Evolutionary conservation across 2,329 filamentous ascomycete species (phyloP).

Genomic region (Samsoniella hepiali): DNA sequence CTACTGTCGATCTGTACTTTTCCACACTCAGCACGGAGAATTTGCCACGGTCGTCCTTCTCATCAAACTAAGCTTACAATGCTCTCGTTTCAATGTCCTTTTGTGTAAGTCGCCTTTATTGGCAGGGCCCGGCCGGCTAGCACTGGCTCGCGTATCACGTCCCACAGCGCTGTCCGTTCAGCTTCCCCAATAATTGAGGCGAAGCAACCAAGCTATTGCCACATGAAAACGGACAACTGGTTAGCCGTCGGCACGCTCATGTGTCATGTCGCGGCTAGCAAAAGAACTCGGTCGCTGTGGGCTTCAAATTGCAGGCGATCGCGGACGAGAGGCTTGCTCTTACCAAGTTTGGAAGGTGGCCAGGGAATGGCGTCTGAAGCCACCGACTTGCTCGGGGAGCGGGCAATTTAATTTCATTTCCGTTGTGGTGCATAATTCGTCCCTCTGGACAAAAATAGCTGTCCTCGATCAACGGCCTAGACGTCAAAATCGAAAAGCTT

Average conservation of each 20-base stretch:
- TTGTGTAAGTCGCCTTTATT: background rate
- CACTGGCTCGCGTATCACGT: background rate
- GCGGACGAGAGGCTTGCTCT: background rate
- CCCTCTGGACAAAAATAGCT: background rate
- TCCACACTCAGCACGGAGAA: too few relatives aligned
- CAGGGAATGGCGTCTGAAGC: background rate
- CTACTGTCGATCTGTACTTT: too few relatives aligned
- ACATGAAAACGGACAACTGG: background rate
- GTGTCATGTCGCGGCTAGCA: background rate
- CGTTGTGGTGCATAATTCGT: too few relatives aligned
- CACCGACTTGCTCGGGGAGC: background rate
- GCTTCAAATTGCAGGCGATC: background rate
- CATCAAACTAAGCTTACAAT: too few relatives aligned
- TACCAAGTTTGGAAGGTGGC: conserved; percentile 9
- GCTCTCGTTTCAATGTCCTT: background rate
- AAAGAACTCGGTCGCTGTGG: background rate
- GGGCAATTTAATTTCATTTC: too few relatives aligned
- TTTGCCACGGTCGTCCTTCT: too few relatives aligned
- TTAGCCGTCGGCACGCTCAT: background rate
- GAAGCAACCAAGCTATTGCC: conserved; percentile 1
- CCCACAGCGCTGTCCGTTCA: conserved; percentile 2
- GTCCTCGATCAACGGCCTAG: too few relatives aligned
- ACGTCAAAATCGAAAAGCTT: too few relatives aligned
- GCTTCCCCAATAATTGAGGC: conserved; percentile 7
- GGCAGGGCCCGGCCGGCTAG: background rate